Base-by-base conservation (phyloP, 2,329 filamentous ascomycete genomes). In the Knufia fluminis region DNA sequence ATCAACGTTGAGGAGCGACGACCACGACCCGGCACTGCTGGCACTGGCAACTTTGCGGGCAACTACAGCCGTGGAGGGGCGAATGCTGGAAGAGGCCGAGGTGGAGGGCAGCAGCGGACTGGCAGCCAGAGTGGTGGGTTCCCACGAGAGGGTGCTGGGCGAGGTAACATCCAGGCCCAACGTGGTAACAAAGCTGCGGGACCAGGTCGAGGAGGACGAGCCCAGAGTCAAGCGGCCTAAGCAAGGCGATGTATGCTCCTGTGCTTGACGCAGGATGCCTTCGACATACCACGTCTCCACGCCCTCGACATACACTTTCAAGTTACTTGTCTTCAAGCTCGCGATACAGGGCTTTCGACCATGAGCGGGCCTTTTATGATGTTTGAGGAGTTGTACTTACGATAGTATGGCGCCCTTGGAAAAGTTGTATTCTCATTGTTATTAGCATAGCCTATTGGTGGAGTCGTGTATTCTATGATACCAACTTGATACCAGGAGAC, bases 1-100 rank as follows among this genome's bases (percentile, higher is more conserved):
- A 84, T 98, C 60, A 76, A 80, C 54, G 85, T 98, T 50, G 92
- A 97, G 71, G 86, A 91, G 65, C 89, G 92, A 55, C 87, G 88
- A 57, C 80, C 85, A 60, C 87, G 88, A 68, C 73, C 81, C 40
- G 77, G 73, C 55, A 79, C 80, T 49, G 86, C 82, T 57, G 85
- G 82, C 48, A 82, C 52, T 41, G 33, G 33, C 16, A 36, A 14
- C 33, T 33, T 42, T 19, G 46, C 36, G 36, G 38, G 26, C 20
- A 19, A 33, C 31, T 56, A 48, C 48, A 49, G 16, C 24, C 52
- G 85, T 51, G 79, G 79, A 63, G 84, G 81, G 68, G 80, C 79
- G 64, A 74, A 74, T 59, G 71, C 76, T 52, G 73, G 73, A 58
- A 67, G 77, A 54, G 75, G 74, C 57, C 79, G 84, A 54, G 82